These are phyloP conservation scores for Epichloe coenophiala DNA, from an alignment of 2,329 filamentous ascomycete species.

Conservation along the genomic window DNA sequence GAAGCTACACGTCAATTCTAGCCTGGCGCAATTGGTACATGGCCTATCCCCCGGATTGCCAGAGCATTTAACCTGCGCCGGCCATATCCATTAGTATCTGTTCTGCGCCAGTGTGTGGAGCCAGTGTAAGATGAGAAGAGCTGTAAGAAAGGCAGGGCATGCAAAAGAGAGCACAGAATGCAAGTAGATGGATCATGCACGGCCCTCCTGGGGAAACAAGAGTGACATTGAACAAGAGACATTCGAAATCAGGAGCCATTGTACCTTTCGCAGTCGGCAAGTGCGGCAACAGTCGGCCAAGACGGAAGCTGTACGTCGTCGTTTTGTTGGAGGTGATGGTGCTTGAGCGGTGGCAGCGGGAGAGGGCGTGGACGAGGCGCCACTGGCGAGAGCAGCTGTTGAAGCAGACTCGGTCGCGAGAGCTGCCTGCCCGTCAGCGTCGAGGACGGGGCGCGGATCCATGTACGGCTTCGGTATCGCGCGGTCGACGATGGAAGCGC, in stretches of 20 bases:
- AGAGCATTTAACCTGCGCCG: slow-evolving; percentile 26
- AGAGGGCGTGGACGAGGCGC: neutral
- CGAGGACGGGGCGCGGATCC: slow-evolving; percentile 6
- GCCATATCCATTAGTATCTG: neutral
- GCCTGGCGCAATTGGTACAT: slow-evolving; percentile 24
- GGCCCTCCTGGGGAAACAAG: neutral
- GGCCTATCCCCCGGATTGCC: slow-evolving; percentile 21
- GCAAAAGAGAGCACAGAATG: too few species aligned
- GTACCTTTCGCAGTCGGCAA: slow-evolving; percentile 25
- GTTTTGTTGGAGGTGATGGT: slow-evolving; percentile 15
- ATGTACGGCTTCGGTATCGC: slow-evolving; percentile 6
- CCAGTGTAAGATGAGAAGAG: too few species aligned
- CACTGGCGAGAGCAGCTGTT: neutral
- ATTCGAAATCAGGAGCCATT: neutral
- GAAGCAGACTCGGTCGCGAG: neutral
- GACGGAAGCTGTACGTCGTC: slow-evolving; percentile 16
- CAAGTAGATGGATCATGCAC: too few species aligned
- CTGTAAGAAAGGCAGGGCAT: too few species aligned
- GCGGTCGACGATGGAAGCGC: neutral
- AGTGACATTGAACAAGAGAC: neutral
- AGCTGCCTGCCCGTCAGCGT: slow-evolving; percentile 3
- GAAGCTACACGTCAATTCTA: slow-evolving; percentile 25
- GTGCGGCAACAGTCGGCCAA: slow-evolving; percentile 22
- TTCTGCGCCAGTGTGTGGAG: neutral
- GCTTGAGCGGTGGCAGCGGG: slow-evolving; percentile 6